Conservation (phyloP, 306 rosid genomes). For the Vicia villosa region DNA sequence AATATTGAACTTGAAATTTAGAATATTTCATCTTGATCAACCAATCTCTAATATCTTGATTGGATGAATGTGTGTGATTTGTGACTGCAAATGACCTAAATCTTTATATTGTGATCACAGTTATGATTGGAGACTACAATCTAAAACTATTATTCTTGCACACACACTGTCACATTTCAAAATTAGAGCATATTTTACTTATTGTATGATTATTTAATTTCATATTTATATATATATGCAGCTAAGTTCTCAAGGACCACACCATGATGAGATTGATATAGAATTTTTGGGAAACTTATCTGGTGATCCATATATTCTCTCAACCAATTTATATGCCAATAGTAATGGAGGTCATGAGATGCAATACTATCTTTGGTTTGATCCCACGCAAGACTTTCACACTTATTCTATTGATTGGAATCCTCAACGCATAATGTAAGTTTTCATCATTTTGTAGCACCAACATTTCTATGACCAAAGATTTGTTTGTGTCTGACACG, state of each 20-base stretch:
- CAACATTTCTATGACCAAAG: background rate
- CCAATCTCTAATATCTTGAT: background rate
- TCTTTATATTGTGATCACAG: background rate
- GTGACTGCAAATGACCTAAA: too few relatives aligned
- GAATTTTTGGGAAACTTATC: slow-evolving; percentile 49
- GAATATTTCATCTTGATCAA: background rate
- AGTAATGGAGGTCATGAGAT: slow-evolving; percentile 47
- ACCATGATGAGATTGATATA: slow-evolving; percentile 52
- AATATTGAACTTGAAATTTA: background rate
- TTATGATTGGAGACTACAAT: background rate
- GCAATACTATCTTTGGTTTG: slow-evolving; percentile 54
- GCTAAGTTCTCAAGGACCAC: slow-evolving; percentile 46
- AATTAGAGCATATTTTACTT: background rate
- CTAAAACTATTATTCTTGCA: background rate
- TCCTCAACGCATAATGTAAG: slow-evolving; percentile 47
- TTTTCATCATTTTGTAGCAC: background rate
- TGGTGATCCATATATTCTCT: slow-evolving; percentile 47
- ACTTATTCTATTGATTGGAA: slow-evolving; percentile 57
- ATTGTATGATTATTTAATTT: background rate
- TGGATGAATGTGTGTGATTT: background rate
- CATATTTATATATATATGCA: slow-evolving; percentile 21
- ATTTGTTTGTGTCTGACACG: too few relatives aligned
- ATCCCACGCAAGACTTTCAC: slow-evolving; percentile 49
- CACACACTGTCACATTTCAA: background rate
- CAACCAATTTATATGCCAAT: too few relatives aligned